Evolutionary conservation across 148 eudicot species (phyloP).

Genomic region (Vaccinium macrocarpon): DNA sequence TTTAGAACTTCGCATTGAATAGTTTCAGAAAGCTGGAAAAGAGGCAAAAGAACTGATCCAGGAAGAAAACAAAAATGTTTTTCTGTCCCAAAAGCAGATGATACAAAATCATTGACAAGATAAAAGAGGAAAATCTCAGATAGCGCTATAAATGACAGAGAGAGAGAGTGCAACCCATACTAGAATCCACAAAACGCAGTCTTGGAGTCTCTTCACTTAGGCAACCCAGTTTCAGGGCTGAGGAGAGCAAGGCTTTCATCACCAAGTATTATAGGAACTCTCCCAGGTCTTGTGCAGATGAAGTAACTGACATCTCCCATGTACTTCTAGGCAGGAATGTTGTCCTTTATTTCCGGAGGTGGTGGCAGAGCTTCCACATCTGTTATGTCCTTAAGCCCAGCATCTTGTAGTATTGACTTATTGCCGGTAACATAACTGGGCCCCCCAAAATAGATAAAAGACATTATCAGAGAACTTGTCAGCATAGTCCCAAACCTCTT

Average conservation of each 20-base stretch:
- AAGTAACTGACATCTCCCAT: conserved; percentile 82
- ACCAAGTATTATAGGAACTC: conserved; percentile 62
- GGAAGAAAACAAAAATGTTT: background rate
- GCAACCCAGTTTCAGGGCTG: conserved; percentile 68
- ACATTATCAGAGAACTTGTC: background rate
- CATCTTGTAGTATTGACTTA: conserved; percentile 75
- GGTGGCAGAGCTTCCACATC: conserved; percentile 65
- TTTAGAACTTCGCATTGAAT: background rate
- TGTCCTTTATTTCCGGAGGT: conserved; percentile 64
- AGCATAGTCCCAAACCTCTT: background rate
- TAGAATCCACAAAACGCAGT: background rate
- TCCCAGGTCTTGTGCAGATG: conserved; percentile 89
- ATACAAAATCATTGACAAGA: background rate
- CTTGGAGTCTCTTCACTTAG: conserved; percentile 37
- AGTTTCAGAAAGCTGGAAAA: background rate
- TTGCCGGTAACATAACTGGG: conserved; percentile 79
- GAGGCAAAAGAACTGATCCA: background rate
- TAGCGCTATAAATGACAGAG: background rate
- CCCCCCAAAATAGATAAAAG: background rate
- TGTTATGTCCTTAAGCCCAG: conserved; percentile 56
- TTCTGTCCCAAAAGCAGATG: background rate
- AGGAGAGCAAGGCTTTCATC: conserved; percentile 78
- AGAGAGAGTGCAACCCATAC: background rate
- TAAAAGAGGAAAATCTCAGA: background rate
- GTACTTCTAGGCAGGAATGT: conserved; percentile 38